Base-by-base conservation (phyloP, 176 grass and related monocot genomes). In the Musa troglodytarum region DNA sequence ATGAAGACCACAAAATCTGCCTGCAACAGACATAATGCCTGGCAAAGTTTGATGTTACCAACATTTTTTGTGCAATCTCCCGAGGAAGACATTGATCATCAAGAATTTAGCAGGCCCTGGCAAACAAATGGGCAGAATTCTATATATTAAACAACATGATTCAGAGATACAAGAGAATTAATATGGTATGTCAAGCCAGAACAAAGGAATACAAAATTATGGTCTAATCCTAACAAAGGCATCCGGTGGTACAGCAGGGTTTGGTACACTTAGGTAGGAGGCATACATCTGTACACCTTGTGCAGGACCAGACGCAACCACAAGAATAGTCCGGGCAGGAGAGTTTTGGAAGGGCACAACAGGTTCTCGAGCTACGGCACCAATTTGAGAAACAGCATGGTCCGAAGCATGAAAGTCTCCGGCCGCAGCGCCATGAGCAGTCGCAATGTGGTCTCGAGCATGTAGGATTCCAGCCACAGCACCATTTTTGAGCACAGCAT, bases 281-380 rank as follows among this genome's bases (percentile, higher is more conserved):
- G 61, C 95, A 89, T 43, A 76, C 87, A 8, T 83, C 84, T 70
- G 62, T 79, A 69, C 88, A 93, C 69, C 61, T 89, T 5, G 83
- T 71, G 72, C 95, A 93, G 8, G 95, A 91, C 88, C 90, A 98
- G 49, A 79, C 82, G 80, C 90, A 98, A 4, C 90, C 90, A 80
- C 90, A 98, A 0, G 95, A 98, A 55, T 88, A 91, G 76, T 91
- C 90, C 1, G 95, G 95, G 52, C 90, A 93, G 65, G 86, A 73
- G 54, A 81, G 77, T 29, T 61, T 73, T 52, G 77, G 63, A 62
- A 74, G 62, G n/a, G 52, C 49, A 73, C 75, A 51, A 52, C 87
- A 81, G 28, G 75, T 69, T 28, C 67, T 77, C 25, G 70, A 83
- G 74, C 83, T 12, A 21, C 63, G 16, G 64, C 64, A 29, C 64